These are phyloP conservation scores for Aspergillus nidulans DNA, from an alignment of 495 filamentous ascomycete species.

Conservation along the genomic window DNA sequence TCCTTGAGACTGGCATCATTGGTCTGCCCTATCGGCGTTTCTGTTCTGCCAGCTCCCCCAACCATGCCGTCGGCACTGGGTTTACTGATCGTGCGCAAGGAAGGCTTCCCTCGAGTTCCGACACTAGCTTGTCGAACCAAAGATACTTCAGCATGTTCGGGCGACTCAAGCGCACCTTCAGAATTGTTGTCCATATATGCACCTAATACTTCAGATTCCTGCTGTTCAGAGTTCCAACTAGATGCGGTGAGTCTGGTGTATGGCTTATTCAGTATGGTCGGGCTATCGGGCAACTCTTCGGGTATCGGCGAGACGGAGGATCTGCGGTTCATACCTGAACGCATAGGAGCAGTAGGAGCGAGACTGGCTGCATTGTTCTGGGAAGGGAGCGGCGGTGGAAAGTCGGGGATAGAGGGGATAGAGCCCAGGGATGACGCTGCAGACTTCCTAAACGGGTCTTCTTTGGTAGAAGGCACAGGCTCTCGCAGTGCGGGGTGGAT, in stretches of 20 bases:
- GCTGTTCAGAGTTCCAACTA: slow-evolving; percentile 57
- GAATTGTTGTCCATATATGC: slow-evolving; percentile 36
- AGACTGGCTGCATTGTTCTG: slow-evolving; percentile 25
- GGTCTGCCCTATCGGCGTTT: slow-evolving; percentile 6
- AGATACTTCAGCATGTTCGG: slow-evolving; percentile 50
- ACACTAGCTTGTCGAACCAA: slow-evolving; percentile 76
- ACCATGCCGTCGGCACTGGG: slow-evolving; percentile 23
- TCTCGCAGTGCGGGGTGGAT: slow-evolving; percentile 23
- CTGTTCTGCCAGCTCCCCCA: slow-evolving; percentile 21
- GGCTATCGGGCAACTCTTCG: slow-evolving; percentile 65
- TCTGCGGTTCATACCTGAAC: slow-evolving; percentile 39
- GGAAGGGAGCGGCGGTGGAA: slow-evolving; percentile 21
- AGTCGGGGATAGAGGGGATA: slow-evolving; percentile 46
- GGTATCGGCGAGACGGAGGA: slow-evolving; percentile 85
- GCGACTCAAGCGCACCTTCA: slow-evolving; percentile 32
- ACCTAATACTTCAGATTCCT: slow-evolving; percentile 43
- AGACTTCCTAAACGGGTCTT: slow-evolving; percentile 34
- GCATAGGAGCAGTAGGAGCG: slow-evolving; percentile 22
- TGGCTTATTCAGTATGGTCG: slow-evolving; percentile 53
- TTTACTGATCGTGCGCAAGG: slow-evolving; percentile 60
- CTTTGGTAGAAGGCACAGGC: slow-evolving; percentile 30
- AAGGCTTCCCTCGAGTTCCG: slow-evolving; percentile 68
- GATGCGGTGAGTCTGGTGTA: slow-evolving; percentile 74
- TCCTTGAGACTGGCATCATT: slow-evolving; percentile 17
- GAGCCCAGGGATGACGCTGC: slow-evolving; percentile 30